Evolutionary conservation across 2,329 filamentous ascomycete genomes (phyloP).

Genomic region (Magnaporthales sp.): DNA sequence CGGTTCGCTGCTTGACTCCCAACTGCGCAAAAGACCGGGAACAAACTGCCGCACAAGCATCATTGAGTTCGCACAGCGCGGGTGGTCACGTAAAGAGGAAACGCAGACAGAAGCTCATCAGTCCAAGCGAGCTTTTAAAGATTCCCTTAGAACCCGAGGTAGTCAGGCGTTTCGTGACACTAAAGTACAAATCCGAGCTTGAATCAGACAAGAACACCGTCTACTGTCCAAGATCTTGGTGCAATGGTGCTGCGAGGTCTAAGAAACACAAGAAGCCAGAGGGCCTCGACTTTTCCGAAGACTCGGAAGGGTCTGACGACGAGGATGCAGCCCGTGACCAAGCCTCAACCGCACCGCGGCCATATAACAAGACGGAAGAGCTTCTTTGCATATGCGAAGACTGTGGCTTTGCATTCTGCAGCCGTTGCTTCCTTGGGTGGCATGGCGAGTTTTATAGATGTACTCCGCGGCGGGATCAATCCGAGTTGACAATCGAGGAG

Average conservation of each 20-base stretch:
- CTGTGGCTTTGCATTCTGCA: constrained; percentile 84
- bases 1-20: constrained; percentile 72
- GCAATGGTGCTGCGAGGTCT: constrained; percentile 76
- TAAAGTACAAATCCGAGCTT: constrained; percentile 88
- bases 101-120: constrained; percentile 61
- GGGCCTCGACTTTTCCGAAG: constrained; percentile 52
- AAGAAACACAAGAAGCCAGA: constrained; percentile 63
- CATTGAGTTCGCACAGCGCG: constrained; percentile 15
- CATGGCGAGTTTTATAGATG: constrained; percentile 77
- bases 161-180: constrained; percentile 76
- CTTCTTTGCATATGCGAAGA: constrained; percentile 80
- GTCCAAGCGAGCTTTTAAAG: constrained; percentile 74
- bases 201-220: constrained; percentile 88
- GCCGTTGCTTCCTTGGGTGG: constrained; percentile 65
- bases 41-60: constrained; percentile 14
- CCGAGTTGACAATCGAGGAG: constrained; percentile 74
- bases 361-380: constrained; percentile 30
- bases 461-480: constrained; percentile 53
- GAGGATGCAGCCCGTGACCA: constrained; percentile 11
- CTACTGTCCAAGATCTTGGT: constrained; percentile 89
- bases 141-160: constrained; percentile 62
- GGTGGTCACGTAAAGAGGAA: constrained; percentile 32
- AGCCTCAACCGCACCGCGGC: constrained; percentile 9
- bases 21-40: constrained; percentile 62
- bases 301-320: constrained; percentile 40